These are phyloP conservation scores for Wallacemonas collosoma DNA, from an alignment of 208 protist species.

Conservation along the genomic window DNA sequence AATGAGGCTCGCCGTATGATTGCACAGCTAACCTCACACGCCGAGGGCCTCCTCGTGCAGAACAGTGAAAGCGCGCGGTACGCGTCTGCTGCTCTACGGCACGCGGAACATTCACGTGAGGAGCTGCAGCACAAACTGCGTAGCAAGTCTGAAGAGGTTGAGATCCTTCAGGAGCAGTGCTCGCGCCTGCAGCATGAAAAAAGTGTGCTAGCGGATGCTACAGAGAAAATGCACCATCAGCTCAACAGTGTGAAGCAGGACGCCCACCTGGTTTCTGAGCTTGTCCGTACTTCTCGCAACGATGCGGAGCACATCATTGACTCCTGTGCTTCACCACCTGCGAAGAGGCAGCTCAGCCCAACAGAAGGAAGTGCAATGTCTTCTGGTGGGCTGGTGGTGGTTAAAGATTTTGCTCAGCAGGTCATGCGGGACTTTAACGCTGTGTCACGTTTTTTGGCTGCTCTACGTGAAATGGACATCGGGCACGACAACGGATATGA, in stretches of 20 bases:
- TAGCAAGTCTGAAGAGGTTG: constrained; percentile 30
- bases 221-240: constrained; percentile 44
- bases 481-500: constrained; percentile 47
- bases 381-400: no score
- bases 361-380: constrained; percentile 5
- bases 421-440: constrained; percentile 70
- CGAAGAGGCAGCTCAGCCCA: constrained; percentile 13
- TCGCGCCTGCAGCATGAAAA: constrained; percentile 43
- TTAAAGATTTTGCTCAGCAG: constrained; percentile 56
- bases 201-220: constrained; percentile 24
- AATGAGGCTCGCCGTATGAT: constrained; percentile 45
- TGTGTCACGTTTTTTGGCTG: constrained; percentile 60
- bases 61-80: constrained; percentile 56
- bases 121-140: constrained; percentile 43
- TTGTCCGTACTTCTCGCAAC: constrained; percentile 50
- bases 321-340: constrained; percentile 15
- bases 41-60: constrained; percentile 49
- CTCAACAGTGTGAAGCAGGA: constrained; percentile 68
- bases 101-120: constrained; percentile 45
- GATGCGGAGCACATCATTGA: constrained; percentile 56
- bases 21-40: constrained; percentile 45
- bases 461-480: constrained; percentile 77
- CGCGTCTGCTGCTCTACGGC: constrained; percentile 45
- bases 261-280: constrained; percentile 69
- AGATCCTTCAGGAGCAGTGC: constrained; percentile 37